phyloP scores from a whole-genome alignment of 352 stramenopile species.

The Phytophthora lateralis region DNA sequence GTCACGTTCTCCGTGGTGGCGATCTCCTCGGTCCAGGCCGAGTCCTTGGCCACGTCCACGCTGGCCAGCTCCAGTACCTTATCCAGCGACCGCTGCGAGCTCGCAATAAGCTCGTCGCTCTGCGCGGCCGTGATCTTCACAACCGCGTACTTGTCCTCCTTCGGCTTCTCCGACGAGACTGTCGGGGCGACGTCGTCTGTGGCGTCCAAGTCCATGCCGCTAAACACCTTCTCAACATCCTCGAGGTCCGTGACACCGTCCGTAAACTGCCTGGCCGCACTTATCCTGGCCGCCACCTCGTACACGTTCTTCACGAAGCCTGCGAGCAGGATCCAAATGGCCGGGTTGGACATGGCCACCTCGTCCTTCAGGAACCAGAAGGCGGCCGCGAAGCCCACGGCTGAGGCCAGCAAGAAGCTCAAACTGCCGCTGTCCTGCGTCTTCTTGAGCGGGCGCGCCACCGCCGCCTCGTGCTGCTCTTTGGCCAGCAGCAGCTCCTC shows the following conservation, averaged over 20 bases:
- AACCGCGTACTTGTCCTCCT: constrained; percentile 38
- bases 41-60: constrained; percentile 41
- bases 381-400: constrained; percentile 60
- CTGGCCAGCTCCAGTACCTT: constrained; percentile 59
- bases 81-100: constrained; percentile 55
- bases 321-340: constrained; percentile 75
- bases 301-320: constrained; percentile 79
- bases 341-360: constrained; percentile 70
- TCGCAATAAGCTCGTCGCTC: constrained; percentile 54
- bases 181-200: constrained; percentile 19
- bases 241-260: constrained; percentile 34
- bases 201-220: constrained; percentile 39
- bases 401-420: constrained; percentile 61
- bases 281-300: constrained; percentile 50
- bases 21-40: constrained; percentile 68
- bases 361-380: constrained; percentile 88
- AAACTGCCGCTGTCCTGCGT: constrained; percentile 39
- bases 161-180: constrained; percentile 10
- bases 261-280: constrained; percentile 22
- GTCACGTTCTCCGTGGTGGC: constrained; percentile 66
- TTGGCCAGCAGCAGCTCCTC: constrained; percentile 29
- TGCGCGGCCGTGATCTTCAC: constrained; percentile 53
- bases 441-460: background rate
- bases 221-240: constrained; percentile 46
- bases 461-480: background rate